Conservation (phyloP, 2,329 filamentous ascomycete genomes). For the Ilyonectria sp. region DNA sequence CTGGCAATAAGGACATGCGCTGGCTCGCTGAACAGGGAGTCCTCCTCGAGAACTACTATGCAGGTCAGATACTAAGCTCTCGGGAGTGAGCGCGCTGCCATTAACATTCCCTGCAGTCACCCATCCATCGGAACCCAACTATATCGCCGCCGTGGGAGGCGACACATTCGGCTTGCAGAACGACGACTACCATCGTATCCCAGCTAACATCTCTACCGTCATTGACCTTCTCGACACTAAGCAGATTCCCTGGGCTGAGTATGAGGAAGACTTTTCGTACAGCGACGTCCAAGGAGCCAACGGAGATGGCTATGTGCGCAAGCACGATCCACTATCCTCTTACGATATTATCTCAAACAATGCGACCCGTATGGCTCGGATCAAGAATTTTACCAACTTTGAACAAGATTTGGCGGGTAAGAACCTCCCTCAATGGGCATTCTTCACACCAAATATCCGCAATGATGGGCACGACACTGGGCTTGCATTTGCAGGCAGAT, state of each 20-base stretch:
- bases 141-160: background rate
- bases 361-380: background rate
- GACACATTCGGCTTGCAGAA: background rate
- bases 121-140: background rate
- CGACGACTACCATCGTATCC: background rate
- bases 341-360: background rate
- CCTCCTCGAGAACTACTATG: background rate
- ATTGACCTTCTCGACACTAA: background rate
- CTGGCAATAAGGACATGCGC: background rate
- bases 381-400: background rate
- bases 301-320: background rate
- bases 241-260: background rate
- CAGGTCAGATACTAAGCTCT: background rate
- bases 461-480: background rate
- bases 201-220: background rate
- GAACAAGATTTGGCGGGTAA: background rate
- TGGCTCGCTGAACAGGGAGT: background rate
- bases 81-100: background rate
- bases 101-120: background rate
- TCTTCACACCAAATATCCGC: background rate
- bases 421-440: background rate
- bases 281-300: background rate
- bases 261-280: background rate
- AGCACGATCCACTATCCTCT: background rate
- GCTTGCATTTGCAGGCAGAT: background rate